These are phyloP conservation scores for Adenanthera pavonina DNA, from an alignment of 306 rosid species.

Conservation along the genomic window DNA sequence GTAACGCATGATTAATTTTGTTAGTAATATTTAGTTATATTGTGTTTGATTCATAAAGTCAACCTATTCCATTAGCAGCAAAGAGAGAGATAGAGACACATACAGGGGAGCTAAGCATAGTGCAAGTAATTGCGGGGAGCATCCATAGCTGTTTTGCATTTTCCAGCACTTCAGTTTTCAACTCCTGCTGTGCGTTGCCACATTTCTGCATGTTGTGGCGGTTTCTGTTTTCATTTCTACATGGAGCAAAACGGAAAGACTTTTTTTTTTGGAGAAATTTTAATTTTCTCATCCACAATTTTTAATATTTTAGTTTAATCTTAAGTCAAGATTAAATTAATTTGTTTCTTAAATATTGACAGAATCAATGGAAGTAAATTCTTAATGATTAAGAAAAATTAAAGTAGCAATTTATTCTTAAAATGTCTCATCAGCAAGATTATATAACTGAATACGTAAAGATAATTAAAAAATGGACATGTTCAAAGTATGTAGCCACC, in stretches of 20 bases:
- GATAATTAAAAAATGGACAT: not conserved
- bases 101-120: too few relatives aligned
- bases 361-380: too few relatives aligned
- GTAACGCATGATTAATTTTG: too few relatives aligned
- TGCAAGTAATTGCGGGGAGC: not conserved
- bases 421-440: not conserved
- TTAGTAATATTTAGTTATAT: too few relatives aligned
- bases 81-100: not conserved
- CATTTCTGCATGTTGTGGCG: not conserved
- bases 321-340: too few relatives aligned
- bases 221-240: not conserved
- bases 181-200: not conserved
- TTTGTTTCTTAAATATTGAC: too few relatives aligned
- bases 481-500: conserved; percentile 34
- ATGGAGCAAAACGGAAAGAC: not conserved
- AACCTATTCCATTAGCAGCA: not conserved
- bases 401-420: not conserved
- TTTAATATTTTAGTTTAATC: too few relatives aligned
- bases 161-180: not conserved
- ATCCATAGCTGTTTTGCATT: not conserved
- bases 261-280: too few relatives aligned
- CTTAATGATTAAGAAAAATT: not conserved
- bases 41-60: too few relatives aligned
- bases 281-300: not conserved
- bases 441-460: not conserved